Evolutionary conservation across 2,329 filamentous ascomycete species (phyloP).

Genomic region (Xylaria sp.): DNA sequence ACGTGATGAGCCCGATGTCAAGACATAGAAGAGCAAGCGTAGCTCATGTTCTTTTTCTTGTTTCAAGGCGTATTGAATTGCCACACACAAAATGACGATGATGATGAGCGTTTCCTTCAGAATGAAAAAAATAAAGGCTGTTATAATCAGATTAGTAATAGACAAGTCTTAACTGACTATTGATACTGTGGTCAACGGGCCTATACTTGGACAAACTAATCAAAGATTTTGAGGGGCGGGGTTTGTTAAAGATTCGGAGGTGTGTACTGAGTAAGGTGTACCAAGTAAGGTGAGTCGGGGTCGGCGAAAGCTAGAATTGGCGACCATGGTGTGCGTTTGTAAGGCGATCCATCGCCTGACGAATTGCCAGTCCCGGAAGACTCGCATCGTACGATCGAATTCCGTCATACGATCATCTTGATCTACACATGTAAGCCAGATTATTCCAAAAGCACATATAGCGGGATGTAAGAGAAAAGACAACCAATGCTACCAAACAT

Average conservation of each 20-base stretch:
- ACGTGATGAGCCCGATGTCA: conserved; percentile 93
- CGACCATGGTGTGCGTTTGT: background rate
- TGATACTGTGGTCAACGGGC: background rate
- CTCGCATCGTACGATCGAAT: conserved; percentile 31
- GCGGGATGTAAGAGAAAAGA: background rate
- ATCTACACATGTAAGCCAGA: conserved; percentile 9
- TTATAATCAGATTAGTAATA: conserved; percentile 29
- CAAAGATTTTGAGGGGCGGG: background rate
- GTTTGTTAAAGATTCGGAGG: background rate
- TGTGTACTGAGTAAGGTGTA: too few relatives aligned
- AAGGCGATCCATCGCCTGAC: conserved; percentile 21
- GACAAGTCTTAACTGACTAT: conserved; percentile 5
- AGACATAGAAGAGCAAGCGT: conserved; percentile 72
- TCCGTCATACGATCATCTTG: conserved; percentile 33
- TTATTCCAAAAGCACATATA: background rate
- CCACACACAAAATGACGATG: conserved; percentile 22
- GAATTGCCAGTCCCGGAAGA: background rate
- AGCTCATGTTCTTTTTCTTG: background rate
- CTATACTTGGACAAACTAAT: background rate
- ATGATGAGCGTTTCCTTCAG: conserved; percentile 28
- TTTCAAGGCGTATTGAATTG: conserved; percentile 9
- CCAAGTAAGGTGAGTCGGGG: conserved; percentile 2
- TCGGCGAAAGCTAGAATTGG: conserved; percentile 18
- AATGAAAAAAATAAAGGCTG: conserved; percentile 7
- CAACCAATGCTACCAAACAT: background rate